Evolutionary conservation across 805 yeast species (phyloP), one percentile per base, ranked within the genome.

Genomic region (Gaillardinia entomophila): DNA sequence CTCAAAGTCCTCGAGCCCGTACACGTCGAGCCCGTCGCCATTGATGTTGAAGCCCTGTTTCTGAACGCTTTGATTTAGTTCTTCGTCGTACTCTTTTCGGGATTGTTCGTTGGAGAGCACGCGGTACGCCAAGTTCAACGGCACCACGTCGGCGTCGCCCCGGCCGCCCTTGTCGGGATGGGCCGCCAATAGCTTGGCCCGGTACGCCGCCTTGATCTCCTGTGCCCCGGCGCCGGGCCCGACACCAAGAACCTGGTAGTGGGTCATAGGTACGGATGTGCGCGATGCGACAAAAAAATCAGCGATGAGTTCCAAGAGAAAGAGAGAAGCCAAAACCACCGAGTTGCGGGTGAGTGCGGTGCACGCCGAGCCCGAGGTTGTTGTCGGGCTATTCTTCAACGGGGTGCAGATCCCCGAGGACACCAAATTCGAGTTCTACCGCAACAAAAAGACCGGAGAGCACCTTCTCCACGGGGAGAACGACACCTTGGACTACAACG

Each of bases 381-480:
- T 73, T 3, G 68, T 82, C 7, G 83, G 87, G 3, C 72, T 83
- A n/a, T 82, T 84, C 49, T 81, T 88, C 64, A 83, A 83, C 48
- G 96, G 96, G 3, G 66, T 83, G 33, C 60, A 68, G 16, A 71
- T 80, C 2, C 80, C 90, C 24, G 55, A 59, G 6, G 66, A 71
- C 11, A 75, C 82, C 6, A 53, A 61, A 22, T 83, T 89, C 46
- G 77, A 80, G 27, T 59, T 86, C 24, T 85, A 74, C 57, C 68
- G 72, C 46, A 70, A 73, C 45, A 63, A 61, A 41, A 57, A 57
- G 36, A 46, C 50, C 11, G 56, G 66, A 12, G 63, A 65, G n/a
- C 67, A 66, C 36, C 51, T 78, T 12, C 52, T 87, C 28, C 95
- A 85, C 50, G 97, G 96, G 16, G 92, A 87, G 51, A 79, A 73